Base-by-base conservation (phyloP, 495 filamentous ascomycete species). In the Daldinia caldariorum region DNA sequence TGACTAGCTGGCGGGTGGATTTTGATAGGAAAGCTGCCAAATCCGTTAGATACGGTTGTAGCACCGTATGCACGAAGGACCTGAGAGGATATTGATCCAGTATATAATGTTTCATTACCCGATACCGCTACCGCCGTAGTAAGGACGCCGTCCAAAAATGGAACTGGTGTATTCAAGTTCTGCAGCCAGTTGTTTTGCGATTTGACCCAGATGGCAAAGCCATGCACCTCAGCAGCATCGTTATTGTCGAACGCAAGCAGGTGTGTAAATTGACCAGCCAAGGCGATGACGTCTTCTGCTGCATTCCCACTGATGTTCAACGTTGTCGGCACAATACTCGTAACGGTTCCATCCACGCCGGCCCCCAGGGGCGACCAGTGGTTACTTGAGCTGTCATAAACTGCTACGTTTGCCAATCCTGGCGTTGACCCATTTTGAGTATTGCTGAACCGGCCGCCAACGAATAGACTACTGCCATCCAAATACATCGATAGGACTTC, bases 161-260 rank as follows among this genome's bases (percentile, higher is more conserved):
- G 86, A 53, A 87, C 83, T n/a, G 85, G 79, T 43, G 88, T 76
- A 50, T 92, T 81, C 43, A 98, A 81, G 69, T 93, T 94, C 77
- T 92, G 88, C 22, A 98, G 80, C 95, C 95, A 99, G 74, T 96
- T 93, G 43, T 88, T 86, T 54, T 84, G 85, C 5, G 94, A 95
- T 20, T 93, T 93, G n/a, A 98, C 90, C 95, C 95, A 99, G 26
- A 97, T 82, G 32, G 91, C 95, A 74, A 98, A 94, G 0, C 94
- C 92, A 54, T 85, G 75, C 2, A 89, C 90, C 12, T 85, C 71
- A 10, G 88, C 79, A n/a, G 87, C 84, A 10, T 83, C 71, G 67
- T 88, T 90, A 57, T 80, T 82, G 45, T 81, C 88, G 74, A 91
- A 93, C 3, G 87, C 85, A 18, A 89, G 80, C 29, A 97, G 84